A percentile compares a stretch with the other conserved stretches of the same genome.
Evolutionary conservation across 352 stramenopile genomes (phyloP).

Genomic region (Phytopythium aichiense): DNA sequence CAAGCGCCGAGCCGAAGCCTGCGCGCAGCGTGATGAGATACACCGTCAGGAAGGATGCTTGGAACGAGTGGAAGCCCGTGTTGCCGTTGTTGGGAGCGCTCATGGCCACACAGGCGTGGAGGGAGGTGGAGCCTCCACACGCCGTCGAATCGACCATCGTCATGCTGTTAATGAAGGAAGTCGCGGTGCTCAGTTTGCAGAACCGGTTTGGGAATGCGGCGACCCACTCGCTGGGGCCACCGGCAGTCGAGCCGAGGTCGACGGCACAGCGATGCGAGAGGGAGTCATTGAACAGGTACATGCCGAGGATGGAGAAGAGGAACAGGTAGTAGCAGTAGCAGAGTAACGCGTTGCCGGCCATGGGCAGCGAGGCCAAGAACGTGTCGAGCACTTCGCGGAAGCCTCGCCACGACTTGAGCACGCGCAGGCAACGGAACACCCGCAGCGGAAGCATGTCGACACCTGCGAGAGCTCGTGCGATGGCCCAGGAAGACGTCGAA

Average conservation of each 20-base stretch:
- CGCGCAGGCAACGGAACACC: constrained; percentile 62
- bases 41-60: constrained; percentile 76
- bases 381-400: constrained; percentile 81
- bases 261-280: constrained; percentile 69
- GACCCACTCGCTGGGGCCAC: constrained; percentile 34
- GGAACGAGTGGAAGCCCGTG: constrained; percentile 81
- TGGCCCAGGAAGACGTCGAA: constrained; percentile 2
- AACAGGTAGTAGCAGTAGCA: constrained; percentile 87
- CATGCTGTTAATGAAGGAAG: constrained; percentile 13
- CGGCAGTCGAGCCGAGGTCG: constrained; percentile 18
- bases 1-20: constrained; percentile 71
- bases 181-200: constrained; percentile 26
- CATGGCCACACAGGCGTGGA: constrained; percentile 56
- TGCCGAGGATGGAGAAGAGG: constrained; percentile 79
- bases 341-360: constrained; percentile 65
- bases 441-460: constrained; percentile 74
- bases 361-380: constrained; percentile 62
- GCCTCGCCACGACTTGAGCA: constrained; percentile 71
- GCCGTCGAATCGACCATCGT: neutral
- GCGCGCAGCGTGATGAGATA: constrained; percentile 77
- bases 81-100: constrained; percentile 62
- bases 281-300: constrained; percentile 86
- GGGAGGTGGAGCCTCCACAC: constrained; percentile 2
- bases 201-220: constrained; percentile 50
- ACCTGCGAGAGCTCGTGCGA: constrained; percentile 30